phyloP scores from a whole-genome alignment of 768 basidiomycete species.

The Multifurca ochricompacta region DNA sequence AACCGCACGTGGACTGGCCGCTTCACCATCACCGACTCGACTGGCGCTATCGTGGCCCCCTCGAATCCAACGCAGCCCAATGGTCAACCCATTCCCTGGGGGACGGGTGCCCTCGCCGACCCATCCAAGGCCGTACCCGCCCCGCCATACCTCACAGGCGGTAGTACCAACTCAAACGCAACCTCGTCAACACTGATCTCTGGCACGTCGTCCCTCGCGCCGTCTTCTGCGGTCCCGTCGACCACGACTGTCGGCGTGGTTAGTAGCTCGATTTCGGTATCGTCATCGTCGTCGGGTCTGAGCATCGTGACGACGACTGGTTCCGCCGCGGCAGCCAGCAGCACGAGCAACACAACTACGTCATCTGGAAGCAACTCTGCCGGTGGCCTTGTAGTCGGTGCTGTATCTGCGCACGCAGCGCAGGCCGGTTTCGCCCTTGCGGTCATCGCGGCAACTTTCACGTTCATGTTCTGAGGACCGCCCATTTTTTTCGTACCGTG shows the following conservation, averaged over 20 bases:
- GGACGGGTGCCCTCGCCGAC: conserved; percentile 46
- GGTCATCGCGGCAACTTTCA: conserved; percentile 11
- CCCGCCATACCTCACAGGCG: not conserved
- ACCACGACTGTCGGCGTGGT: not conserved
- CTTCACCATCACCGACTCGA: conserved; percentile 57
- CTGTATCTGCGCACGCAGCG: not conserved
- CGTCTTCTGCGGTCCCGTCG: not conserved
- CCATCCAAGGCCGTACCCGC: conserved; percentile 31
- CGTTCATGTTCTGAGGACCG: conserved; percentile 10
- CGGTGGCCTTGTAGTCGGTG: not conserved
- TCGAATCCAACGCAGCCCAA: conserved; percentile 46
- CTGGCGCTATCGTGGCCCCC: conserved; percentile 40
- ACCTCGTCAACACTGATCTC: not conserved
- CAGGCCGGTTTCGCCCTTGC: conserved; percentile 11
- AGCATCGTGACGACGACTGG: not conserved
- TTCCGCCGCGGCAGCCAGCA: not conserved
- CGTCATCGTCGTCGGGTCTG: not conserved
- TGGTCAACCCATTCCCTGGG: conserved; percentile 49
- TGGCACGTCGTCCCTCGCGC: not conserved
- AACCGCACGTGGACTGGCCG: conserved; percentile 61
- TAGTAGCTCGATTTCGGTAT: not conserved
- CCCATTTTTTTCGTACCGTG: not conserved
- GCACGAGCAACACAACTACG: not conserved
- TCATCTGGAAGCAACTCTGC: not conserved
- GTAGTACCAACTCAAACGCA: not conserved